Evolutionary conservation across 2,329 filamentous ascomycete species (phyloP), one percentile per base, ranked within the genome.

Genomic region (Cladosporium sp.): DNA sequence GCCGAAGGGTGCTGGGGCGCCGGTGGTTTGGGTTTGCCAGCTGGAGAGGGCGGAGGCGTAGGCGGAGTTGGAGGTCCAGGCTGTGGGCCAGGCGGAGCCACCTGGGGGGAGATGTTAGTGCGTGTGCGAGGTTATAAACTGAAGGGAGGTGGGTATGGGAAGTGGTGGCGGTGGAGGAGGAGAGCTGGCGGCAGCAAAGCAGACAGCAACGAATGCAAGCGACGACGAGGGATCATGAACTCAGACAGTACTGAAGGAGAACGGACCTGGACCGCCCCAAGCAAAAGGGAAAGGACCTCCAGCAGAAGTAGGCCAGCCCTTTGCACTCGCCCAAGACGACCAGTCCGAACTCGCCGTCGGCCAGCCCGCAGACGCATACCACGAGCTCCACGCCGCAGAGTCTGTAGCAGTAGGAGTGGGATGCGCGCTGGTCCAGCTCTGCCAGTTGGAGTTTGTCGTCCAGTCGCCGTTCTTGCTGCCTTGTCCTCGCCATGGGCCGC

Each of bases 1-100:
- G 18, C 73, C 73, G 58, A 74, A 74, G 25, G 71, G 71, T 48
- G 70, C 73, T 23, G 62, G 58, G 3, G 64, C 58, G 21, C 60
- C 66, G 23, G 66, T 67, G 3, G 53, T 54, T 58, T 49, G 63
- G 57, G 46, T 67, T 53, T 65, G 58, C 69, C 68, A 70, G 32
- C 66, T 67, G 30, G 63, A 66, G 23, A 67, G 66, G 13, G 69
- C 69, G 26, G 67, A 67, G 43, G 66, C 67, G 65, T 67, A 70
- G 54, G 72, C 68, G 16, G 68, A 69, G 43, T 71, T 63, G 69
- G 67, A 67, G 59, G 58, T 62, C 66, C 34, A 67, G 10, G 69
- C 70, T 34, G 73, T 71, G 21, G 73, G 73, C 63, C 65, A 68
- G 34, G 71, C 65, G 39, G 73, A 70, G 64, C 62, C 64, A 32